Evolutionary conservation across 2,329 filamentous ascomycete genomes (phyloP).

Genomic region (Colletotrichum aenigma): DNA sequence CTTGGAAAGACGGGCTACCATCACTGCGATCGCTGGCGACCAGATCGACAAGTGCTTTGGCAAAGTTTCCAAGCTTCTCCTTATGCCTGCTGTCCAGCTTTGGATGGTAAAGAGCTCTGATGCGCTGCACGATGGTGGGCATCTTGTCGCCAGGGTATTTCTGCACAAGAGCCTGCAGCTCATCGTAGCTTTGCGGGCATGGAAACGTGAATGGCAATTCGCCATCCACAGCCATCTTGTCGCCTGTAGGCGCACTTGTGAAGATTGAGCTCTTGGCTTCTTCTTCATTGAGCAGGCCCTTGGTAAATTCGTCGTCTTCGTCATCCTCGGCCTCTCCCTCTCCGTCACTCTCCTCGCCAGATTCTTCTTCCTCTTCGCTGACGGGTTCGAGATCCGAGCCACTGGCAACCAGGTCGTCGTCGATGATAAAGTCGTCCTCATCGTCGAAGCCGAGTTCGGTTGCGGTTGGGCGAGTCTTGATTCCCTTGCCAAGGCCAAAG

Average conservation of each 20-base stretch:
- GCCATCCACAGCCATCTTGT: conserved; percentile 47
- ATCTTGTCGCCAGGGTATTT: conserved; percentile 68
- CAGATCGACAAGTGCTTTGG: conserved; percentile 68
- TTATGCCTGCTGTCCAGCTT: conserved; percentile 88
- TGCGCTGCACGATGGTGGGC: conserved; percentile 83
- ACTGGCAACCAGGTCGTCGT: conserved; percentile 86
- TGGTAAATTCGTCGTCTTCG: conserved; percentile 70
- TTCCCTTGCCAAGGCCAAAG: conserved; percentile 65
- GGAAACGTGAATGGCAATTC: conserved; percentile 80
- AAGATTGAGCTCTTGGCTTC: conserved; percentile 61
- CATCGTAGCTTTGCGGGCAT: conserved; percentile 79
- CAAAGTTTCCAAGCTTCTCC: conserved; percentile 74
- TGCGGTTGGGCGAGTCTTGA: conserved; percentile 58
- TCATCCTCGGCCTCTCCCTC: conserved; percentile 36
- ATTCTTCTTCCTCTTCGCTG: conserved; percentile 57
- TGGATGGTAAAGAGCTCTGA: conserved; percentile 90
- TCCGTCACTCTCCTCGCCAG: conserved; percentile 43
- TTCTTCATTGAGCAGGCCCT: conserved; percentile 66
- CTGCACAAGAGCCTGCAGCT: conserved; percentile 72
- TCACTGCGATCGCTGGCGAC: conserved; percentile 45
- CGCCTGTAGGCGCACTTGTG: conserved; percentile 22
- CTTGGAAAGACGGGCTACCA: conserved; percentile 60
- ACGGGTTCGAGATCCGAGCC: conserved; percentile 71
- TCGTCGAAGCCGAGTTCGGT: conserved; percentile 80
- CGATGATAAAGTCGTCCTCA: conserved; percentile 91